These are phyloP conservation scores for Rhodotorula toruloides DNA, from an alignment of 768 basidiomycete species.

Conservation along the genomic window DNA sequence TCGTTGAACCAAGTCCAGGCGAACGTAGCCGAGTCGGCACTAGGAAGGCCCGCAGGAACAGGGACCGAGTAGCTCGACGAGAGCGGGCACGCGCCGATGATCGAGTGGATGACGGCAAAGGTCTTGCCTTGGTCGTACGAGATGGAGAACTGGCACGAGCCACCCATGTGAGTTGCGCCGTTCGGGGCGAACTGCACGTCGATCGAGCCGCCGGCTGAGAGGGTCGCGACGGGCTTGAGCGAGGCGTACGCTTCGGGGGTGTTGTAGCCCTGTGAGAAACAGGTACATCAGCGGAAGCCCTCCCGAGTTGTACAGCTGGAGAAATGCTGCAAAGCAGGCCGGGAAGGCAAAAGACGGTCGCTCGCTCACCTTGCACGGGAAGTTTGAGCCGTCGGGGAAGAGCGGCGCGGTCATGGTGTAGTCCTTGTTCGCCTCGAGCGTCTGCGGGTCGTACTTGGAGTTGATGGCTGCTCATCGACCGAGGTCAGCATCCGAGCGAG, in stretches of 20 bases:
- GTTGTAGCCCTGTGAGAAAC: constrained; percentile 38
- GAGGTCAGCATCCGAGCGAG: too few species aligned
- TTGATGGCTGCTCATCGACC: constrained; percentile 22
- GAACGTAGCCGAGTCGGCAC: constrained; percentile 45
- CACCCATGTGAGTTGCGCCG: constrained; percentile 47
- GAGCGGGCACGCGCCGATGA: constrained; percentile 47
- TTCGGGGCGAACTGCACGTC: constrained; percentile 42
- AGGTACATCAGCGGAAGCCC: too few species aligned
- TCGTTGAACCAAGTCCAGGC: constrained; percentile 50
- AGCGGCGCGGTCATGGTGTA: constrained; percentile 47
- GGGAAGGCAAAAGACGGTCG: constrained; percentile 41
- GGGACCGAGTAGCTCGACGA: constrained; percentile 42
- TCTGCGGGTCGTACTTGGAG: constrained; percentile 40
- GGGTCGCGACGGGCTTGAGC: constrained; percentile 43
- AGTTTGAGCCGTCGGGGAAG: constrained; percentile 43
- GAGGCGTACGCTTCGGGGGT: constrained; percentile 10
- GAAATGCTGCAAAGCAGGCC: too few species aligned
- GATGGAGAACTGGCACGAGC: constrained; percentile 49
- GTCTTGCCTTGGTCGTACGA: constrained; percentile 49
- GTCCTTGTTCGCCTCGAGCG: constrained; percentile 43
- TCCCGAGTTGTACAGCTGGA: too few species aligned
- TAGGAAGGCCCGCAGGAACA: constrained; percentile 46
- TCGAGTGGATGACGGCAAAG: constrained; percentile 47
- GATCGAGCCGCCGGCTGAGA: constrained; percentile 45
- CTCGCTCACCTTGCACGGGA: constrained; percentile 48